These are phyloP conservation scores for Obelidium mucronatum DNA, from an alignment of 192 early-diverging fungal genomes.

Conservation along the genomic window DNA sequence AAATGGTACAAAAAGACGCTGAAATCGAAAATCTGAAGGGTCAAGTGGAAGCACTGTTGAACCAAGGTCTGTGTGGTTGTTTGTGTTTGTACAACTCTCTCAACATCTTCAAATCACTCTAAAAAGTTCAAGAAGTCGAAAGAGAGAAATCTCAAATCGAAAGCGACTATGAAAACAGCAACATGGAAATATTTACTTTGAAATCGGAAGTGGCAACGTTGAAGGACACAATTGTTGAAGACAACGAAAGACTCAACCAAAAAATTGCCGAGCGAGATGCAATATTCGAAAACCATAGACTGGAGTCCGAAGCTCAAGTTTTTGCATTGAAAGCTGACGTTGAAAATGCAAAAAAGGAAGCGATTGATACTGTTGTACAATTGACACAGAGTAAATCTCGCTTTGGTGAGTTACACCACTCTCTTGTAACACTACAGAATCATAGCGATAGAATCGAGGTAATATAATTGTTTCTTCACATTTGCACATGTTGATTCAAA, in stretches of 20 bases:
- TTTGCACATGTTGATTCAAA: background rate
- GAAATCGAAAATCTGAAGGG: background rate
- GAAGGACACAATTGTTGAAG: background rate
- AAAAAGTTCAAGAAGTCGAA: constrained; percentile 1
- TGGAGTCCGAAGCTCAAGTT: background rate
- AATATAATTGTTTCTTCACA: background rate
- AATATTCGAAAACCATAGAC: background rate
- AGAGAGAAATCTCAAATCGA: constrained; percentile 2
- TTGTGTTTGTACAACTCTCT: too few relatives aligned
- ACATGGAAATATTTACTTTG: constrained; percentile 1
- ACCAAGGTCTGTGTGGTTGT: background rate
- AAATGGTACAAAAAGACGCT: background rate
- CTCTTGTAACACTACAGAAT: constrained; percentile 24
- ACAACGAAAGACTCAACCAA: background rate
- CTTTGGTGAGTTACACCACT: constrained; percentile 36
- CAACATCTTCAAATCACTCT: too few relatives aligned
- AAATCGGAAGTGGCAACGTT: background rate
- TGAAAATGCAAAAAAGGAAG: background rate
- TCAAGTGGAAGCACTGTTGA: background rate
- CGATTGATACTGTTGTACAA: background rate
- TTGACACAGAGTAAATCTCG: background rate
- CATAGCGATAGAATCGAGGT: constrained; percentile 33
- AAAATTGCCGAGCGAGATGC: background rate
- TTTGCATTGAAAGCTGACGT: background rate
- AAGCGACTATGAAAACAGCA: background rate